These are phyloP conservation scores for Ophiosphaerella herpotricha DNA, from an alignment of 2,329 filamentous ascomycete genomes.

Conservation along the genomic window DNA sequence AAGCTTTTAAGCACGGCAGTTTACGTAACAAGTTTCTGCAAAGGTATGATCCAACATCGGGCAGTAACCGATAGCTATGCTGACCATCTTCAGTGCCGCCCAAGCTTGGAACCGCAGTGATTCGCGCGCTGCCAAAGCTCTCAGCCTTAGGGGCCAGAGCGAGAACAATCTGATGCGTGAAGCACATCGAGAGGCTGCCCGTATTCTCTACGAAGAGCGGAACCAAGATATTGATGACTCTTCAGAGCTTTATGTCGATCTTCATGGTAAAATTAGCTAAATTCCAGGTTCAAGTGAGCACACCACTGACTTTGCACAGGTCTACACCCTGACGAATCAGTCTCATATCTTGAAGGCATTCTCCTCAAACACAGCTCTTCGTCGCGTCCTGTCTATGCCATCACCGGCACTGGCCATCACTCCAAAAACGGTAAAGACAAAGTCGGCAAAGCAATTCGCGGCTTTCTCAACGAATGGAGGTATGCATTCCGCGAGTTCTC, in stretches of 20 bases:
- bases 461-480: constrained; percentile 91
- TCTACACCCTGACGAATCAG: constrained; percentile 97
- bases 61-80: not conserved
- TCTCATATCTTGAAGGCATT: constrained; percentile 88
- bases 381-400: constrained; percentile 81
- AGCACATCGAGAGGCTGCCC: constrained; percentile 90
- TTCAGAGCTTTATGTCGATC: constrained; percentile 87
- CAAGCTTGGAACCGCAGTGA: constrained; percentile 99
- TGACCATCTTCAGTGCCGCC: constrained; percentile 67
- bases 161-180: constrained; percentile 98
- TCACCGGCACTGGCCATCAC: constrained; percentile 95
- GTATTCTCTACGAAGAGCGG: constrained; percentile 89
- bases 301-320: constrained; percentile 47
- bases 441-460: constrained; percentile 89
- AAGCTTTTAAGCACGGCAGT: constrained; percentile 96
- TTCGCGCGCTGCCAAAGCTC: constrained; percentile 90
- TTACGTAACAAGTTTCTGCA: constrained; percentile 96
- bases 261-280: constrained; percentile 65
- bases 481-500: constrained; percentile 97
- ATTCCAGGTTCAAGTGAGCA: not conserved
- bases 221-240: constrained; percentile 68
- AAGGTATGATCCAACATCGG: constrained; percentile 61
- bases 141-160: constrained; percentile 90
- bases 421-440: constrained; percentile 99
- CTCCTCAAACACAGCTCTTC: constrained; percentile 80